phyloP scores from a whole-genome alignment of 1,284 basidiomycete genomes.

The Phylloporus gajari region DNA sequence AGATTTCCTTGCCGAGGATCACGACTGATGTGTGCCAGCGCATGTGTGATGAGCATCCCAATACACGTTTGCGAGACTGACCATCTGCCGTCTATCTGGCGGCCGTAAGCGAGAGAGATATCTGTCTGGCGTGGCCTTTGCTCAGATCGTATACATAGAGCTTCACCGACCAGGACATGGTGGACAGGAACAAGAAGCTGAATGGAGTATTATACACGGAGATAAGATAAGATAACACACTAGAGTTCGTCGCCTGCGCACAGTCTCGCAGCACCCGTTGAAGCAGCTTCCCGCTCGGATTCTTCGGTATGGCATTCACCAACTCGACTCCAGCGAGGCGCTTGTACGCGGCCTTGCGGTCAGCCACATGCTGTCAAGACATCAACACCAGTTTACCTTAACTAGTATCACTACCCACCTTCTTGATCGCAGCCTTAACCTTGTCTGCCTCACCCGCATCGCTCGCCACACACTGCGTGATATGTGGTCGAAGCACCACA shows the following conservation, averaged over 20 bases:
- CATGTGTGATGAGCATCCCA: conserved; percentile 14
- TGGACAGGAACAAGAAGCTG: background rate
- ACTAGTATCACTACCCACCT: conserved; percentile 50
- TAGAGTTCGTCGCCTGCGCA: conserved; percentile 51
- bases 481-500: conserved; percentile 55
- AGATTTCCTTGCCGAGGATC: conserved; percentile 85
- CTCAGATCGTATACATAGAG: conserved; percentile 93
- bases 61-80: conserved; percentile 46
- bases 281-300: conserved; percentile 68
- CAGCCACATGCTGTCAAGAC: conserved; percentile 66
- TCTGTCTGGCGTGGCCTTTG: conserved; percentile 80
- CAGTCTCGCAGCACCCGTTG: conserved; percentile 65
- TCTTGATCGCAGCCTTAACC: conserved; percentile 50
- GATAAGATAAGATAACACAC: conserved; percentile 3
- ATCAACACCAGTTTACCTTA: background rate
- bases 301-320: conserved; percentile 65
- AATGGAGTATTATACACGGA: background rate
- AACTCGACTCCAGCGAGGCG: conserved; percentile 67
- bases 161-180: conserved; percentile 57
- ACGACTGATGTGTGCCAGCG: conserved; percentile 90
- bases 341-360: conserved; percentile 71
- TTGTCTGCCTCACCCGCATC: conserved; percentile 43
- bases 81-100: conserved; percentile 91
- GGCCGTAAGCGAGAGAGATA: conserved; percentile 82
- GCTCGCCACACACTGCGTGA: conserved; percentile 44